Evolutionary conservation across 495 filamentous ascomycete species (phyloP).

Genomic region (Xylaria palmicola): DNA sequence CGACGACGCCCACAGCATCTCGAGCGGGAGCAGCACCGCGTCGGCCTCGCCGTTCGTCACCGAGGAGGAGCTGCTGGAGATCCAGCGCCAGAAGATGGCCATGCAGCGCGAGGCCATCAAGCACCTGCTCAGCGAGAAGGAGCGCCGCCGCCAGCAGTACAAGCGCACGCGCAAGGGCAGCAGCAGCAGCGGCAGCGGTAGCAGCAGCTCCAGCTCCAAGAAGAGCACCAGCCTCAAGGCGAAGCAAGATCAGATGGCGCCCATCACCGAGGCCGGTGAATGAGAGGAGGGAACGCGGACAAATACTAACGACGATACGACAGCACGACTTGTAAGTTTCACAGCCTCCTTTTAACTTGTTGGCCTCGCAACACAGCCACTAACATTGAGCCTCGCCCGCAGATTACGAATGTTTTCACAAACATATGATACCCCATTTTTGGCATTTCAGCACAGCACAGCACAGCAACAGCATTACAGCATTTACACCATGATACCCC

Average conservation of each 20-base stretch:
- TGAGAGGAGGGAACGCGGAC: conserved; percentile 17
- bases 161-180: conserved; percentile 32
- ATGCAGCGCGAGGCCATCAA: conserved; percentile 48
- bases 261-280: conserved; percentile 46
- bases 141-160: conserved; percentile 37
- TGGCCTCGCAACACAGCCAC: neutral
- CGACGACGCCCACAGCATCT: conserved; percentile 46
- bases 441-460: neutral
- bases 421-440: conserved; percentile 15
- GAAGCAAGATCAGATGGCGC: conserved; percentile 47
- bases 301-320: conserved; percentile 15
- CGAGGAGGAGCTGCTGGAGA: conserved; percentile 42
- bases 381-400: neutral
- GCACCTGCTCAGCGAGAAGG: conserved; percentile 47
- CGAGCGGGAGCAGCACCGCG: conserved; percentile 43
- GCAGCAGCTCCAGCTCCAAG: conserved; percentile 38
- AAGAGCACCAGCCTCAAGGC: conserved; percentile 42
- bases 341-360: neutral
- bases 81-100: conserved; percentile 44
- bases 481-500: conserved; percentile 19
- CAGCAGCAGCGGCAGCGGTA: conserved; percentile 33
- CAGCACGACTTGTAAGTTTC: conserved; percentile 29
- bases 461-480: neutral
- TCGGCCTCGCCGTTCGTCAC: conserved; percentile 36
- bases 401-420: conserved; percentile 4